These are phyloP conservation scores for Alternaria gaisen DNA, from an alignment of 2,329 filamentous ascomycete genomes.

Conservation along the genomic window DNA sequence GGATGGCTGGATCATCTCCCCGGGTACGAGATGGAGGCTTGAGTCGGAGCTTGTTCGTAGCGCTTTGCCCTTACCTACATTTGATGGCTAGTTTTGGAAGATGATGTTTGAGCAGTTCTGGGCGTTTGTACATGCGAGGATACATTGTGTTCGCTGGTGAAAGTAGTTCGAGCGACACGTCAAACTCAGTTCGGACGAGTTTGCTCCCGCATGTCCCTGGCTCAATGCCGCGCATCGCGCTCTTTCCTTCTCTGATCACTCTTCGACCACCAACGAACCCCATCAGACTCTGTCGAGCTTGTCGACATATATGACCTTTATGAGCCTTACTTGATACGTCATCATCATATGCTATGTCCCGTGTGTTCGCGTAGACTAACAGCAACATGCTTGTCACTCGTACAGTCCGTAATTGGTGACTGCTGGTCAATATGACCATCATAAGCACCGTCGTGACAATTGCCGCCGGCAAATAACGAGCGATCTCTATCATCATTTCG, in stretches of 20 bases:
- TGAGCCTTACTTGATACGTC: background rate
- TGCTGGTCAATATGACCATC: background rate
- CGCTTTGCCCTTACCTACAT: background rate
- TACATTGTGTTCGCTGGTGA: background rate
- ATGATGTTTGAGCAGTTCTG: background rate
- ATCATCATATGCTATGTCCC: background rate
- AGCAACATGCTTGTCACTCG: background rate
- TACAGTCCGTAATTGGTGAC: background rate
- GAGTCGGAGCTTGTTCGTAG: background rate
- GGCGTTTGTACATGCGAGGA: background rate
- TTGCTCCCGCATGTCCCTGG: background rate
- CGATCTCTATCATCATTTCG: background rate
- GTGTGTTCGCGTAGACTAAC: background rate
- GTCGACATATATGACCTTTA: background rate
- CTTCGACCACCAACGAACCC: background rate
- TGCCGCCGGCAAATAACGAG: background rate
- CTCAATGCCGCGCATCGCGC: background rate
- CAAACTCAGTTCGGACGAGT: background rate
- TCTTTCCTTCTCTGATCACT: background rate
- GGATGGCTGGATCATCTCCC: slow-evolving; percentile 28
- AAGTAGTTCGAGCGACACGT: background rate
- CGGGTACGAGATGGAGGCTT: slow-evolving; percentile 7
- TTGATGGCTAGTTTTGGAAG: background rate
- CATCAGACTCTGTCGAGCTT: background rate
- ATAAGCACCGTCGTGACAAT: background rate